These are phyloP conservation scores for Diaporthe sp. DNA, from an alignment of 2,329 filamentous ascomycete genomes.

Conservation along the genomic window DNA sequence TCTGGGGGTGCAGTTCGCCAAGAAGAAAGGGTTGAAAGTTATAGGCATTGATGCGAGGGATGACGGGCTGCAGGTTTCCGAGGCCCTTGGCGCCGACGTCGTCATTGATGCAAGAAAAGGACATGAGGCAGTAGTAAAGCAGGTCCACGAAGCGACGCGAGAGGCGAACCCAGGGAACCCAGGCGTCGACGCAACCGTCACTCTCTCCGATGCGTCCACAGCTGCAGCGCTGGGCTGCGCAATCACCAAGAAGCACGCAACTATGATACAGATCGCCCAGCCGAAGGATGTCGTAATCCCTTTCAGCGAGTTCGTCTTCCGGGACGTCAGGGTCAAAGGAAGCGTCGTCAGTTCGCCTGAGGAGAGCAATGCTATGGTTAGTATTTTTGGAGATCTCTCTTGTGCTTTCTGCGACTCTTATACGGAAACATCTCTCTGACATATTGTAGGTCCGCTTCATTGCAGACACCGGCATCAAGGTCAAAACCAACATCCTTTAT, in stretches of 20 bases:
- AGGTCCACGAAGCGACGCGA: slow-evolving; percentile 56
- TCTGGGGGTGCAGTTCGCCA: slow-evolving; percentile 61
- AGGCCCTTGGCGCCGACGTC: slow-evolving; percentile 58
- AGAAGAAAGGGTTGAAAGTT: slow-evolving; percentile 59
- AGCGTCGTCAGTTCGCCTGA: slow-evolving; percentile 53
- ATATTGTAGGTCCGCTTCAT: slow-evolving; percentile 49
- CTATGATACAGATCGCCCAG: slow-evolving; percentile 69
- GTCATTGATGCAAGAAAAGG: slow-evolving; percentile 62
- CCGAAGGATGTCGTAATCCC: slow-evolving; percentile 48
- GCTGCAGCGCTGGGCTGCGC: slow-evolving; percentile 63
- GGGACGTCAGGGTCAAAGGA: slow-evolving; percentile 62
- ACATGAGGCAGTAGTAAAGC: slow-evolving; percentile 57
- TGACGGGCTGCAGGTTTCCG: slow-evolving; percentile 59
- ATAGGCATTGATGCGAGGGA: slow-evolving; percentile 66
- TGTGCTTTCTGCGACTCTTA: neutral
- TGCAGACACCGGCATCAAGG: slow-evolving; percentile 56
- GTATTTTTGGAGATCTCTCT: neutral
- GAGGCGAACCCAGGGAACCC: slow-evolving; percentile 44
- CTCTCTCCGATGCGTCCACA: slow-evolving; percentile 61
- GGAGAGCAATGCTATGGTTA: slow-evolving; percentile 57
- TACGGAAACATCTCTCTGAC: neutral
- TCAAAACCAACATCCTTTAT: slow-evolving; percentile 61
- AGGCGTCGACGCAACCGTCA: slow-evolving; percentile 64
- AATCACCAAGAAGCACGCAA: slow-evolving; percentile 68
- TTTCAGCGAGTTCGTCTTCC: slow-evolving; percentile 61